phyloP scores from a whole-genome alignment of 768 basidiomycete species.

The Amyloporia xantha region DNA sequence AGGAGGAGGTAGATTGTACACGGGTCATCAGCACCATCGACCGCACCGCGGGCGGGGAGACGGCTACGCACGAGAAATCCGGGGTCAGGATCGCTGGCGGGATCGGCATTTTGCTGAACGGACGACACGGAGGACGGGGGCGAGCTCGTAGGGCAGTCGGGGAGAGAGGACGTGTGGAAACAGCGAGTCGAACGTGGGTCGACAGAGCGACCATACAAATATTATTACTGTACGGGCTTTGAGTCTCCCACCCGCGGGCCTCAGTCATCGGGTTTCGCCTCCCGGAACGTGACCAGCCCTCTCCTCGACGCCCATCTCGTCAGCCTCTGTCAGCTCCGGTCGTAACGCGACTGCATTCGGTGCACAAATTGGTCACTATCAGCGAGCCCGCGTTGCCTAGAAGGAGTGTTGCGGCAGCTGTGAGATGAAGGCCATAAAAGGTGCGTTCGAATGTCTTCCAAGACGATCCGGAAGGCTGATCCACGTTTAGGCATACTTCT shows the following conservation, averaged over 20 bases:
- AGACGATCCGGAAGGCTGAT: too few species aligned
- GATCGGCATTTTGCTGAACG: constrained; percentile 18
- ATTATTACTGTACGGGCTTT: background rate
- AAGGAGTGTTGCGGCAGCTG: too few species aligned
- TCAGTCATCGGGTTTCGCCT: background rate
- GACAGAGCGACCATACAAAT: constrained; percentile 7
- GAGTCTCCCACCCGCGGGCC: background rate
- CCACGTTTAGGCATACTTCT: constrained; percentile 48
- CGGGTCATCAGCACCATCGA: background rate
- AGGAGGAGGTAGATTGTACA: too few species aligned
- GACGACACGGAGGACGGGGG: background rate
- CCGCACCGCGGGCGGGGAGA: background rate
- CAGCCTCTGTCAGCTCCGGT: constrained; percentile 5
- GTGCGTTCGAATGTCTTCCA: constrained; percentile 32
- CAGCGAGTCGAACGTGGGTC: constrained; percentile 10
- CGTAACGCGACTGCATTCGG: background rate
- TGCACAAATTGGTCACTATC: background rate
- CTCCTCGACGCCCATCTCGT: constrained; percentile 8
- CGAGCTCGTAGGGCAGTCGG: background rate
- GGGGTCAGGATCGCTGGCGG: constrained; percentile 20
- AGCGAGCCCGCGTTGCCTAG: too few species aligned
- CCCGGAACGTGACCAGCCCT: constrained; percentile 5
- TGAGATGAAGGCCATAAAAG: constrained; percentile 60
- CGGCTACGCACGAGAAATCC: constrained; percentile 20
- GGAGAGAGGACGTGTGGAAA: background rate